phyloP scores from a whole-genome alignment of 2,329 filamentous ascomycete species.

The Penicillium sp. region DNA sequence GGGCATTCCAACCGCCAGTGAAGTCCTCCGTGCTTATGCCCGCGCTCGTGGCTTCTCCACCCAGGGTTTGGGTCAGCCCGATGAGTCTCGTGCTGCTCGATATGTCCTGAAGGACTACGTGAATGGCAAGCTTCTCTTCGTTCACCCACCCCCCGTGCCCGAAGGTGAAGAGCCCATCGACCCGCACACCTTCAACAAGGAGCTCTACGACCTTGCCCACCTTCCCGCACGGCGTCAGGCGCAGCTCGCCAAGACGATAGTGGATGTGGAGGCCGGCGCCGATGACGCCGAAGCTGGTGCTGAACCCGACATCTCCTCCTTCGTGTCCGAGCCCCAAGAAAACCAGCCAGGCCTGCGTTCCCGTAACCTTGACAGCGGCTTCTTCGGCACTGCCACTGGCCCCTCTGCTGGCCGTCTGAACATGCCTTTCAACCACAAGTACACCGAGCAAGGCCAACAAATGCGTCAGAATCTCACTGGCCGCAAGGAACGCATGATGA shows the following conservation, averaged over 20 bases:
- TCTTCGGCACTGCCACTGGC: slow-evolving; percentile 70
- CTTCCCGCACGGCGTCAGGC: slow-evolving; percentile 79
- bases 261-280: slow-evolving; percentile 48
- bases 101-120: slow-evolving; percentile 97
- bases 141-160: slow-evolving; percentile 74
- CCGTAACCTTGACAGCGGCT: slow-evolving; percentile 78
- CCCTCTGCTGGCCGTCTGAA: slow-evolving; percentile 67
- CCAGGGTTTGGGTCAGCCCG: slow-evolving; percentile 84
- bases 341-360: slow-evolving; percentile 70
- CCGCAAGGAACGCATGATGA: slow-evolving; percentile 76
- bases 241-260: slow-evolving; percentile 52
- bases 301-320: slow-evolving; percentile 30
- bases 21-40: slow-evolving; percentile 84
- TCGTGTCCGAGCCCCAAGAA: slow-evolving; percentile 21
- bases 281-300: slow-evolving; percentile 33
- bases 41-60: slow-evolving; percentile 88
- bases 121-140: slow-evolving; percentile 90
- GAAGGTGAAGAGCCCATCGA: slow-evolving; percentile 58
- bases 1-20: slow-evolving; percentile 79
- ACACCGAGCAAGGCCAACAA: slow-evolving; percentile 74
- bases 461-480: slow-evolving; percentile 79
- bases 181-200: slow-evolving; percentile 77
- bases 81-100: slow-evolving; percentile 88
- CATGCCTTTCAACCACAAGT: slow-evolving; percentile 87
- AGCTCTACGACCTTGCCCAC: slow-evolving; percentile 82